These are phyloP conservation scores for Cladorrhinum sp. DNA, from an alignment of 2,329 filamentous ascomycete species.

Conservation along the genomic window DNA sequence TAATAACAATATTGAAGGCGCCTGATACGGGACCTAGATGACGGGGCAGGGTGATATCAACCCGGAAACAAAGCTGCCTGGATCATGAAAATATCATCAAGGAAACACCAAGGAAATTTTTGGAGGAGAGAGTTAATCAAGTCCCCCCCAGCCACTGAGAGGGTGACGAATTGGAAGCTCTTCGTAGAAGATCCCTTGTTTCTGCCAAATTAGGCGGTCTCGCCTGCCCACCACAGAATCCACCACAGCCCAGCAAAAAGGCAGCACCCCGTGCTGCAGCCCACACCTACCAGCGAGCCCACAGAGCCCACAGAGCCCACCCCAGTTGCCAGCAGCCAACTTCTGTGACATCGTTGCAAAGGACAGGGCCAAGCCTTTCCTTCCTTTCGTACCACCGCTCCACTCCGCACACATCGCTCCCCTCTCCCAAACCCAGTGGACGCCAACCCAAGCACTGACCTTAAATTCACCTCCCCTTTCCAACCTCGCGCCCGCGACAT, in stretches of 20 bases:
- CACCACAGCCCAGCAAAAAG: conserved; percentile 24
- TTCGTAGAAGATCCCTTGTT: conserved; percentile 24
- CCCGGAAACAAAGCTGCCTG: conserved; percentile 6
- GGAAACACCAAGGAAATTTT: neutral
- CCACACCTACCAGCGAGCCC: conserved; percentile 16
- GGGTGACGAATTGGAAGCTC: conserved; percentile 19
- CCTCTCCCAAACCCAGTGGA: conserved; percentile 23
- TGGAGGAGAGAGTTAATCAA: neutral
- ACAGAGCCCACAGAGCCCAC: conserved; percentile 6
- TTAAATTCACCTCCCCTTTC: conserved; percentile 39
- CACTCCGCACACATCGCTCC: conserved; percentile 26
- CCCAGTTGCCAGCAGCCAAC: conserved; percentile 8
- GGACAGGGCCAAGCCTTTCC: conserved; percentile 24
- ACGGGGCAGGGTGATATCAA: neutral
- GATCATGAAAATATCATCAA: neutral
- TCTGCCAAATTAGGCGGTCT: conserved; percentile 31
- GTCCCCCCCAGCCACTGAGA: conserved; percentile 22
- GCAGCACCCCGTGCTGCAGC: conserved; percentile 18
- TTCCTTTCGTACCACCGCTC: conserved; percentile 21
- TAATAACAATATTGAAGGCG: neutral
- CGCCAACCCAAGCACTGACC: conserved; percentile 33
- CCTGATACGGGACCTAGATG: neutral
- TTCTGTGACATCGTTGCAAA: conserved; percentile 27
- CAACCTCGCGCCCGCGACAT: conserved; percentile 37
- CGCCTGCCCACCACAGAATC: conserved; percentile 23